Evolutionary conservation across 2,329 filamentous ascomycete genomes (phyloP).

Genomic region (Stagonosporopsis cucurbitacearum): DNA sequence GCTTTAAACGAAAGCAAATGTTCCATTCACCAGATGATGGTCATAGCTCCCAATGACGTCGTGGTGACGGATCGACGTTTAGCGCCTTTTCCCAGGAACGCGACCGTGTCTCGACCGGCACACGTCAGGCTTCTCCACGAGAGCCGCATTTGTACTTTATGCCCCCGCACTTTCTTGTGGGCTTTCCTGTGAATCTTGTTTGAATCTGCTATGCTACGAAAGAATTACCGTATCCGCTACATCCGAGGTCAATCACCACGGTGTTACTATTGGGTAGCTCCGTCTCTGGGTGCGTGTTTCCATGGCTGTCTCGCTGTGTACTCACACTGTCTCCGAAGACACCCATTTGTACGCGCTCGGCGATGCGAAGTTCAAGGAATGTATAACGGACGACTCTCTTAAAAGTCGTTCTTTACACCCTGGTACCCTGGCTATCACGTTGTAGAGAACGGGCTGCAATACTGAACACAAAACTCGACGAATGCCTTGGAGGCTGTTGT

Average conservation of each 20-base stretch:
- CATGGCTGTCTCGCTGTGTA: not conserved
- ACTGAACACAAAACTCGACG: no score
- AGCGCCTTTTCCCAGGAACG: slow-evolving; percentile 5
- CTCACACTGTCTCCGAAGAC: not conserved
- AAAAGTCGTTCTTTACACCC: not conserved
- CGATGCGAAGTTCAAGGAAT: not conserved
- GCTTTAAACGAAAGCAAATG: slow-evolving; percentile 7
- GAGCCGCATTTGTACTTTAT: slow-evolving; percentile 6
- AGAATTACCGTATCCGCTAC: not conserved
- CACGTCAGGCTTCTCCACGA: slow-evolving; percentile 15
- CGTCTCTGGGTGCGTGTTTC: not conserved
- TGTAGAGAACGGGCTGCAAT: no score
- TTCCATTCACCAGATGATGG: not conserved
- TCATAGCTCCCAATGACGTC: slow-evolving; percentile 9
- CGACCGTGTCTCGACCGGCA: not conserved
- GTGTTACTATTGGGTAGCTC: not conserved
- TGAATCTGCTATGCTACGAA: slow-evolving; percentile 1
- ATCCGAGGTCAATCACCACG: not conserved
- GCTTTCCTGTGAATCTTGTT: slow-evolving; percentile 7
- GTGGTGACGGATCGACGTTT: slow-evolving; percentile 9
- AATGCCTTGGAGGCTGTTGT: no score
- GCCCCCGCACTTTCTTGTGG: slow-evolving; percentile 11
- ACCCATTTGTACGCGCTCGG: not conserved
- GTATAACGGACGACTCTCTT: not conserved
- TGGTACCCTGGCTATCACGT: no score